phyloP scores from a whole-genome alignment of 148 eudicot species.

The Rheum nobile region DNA sequence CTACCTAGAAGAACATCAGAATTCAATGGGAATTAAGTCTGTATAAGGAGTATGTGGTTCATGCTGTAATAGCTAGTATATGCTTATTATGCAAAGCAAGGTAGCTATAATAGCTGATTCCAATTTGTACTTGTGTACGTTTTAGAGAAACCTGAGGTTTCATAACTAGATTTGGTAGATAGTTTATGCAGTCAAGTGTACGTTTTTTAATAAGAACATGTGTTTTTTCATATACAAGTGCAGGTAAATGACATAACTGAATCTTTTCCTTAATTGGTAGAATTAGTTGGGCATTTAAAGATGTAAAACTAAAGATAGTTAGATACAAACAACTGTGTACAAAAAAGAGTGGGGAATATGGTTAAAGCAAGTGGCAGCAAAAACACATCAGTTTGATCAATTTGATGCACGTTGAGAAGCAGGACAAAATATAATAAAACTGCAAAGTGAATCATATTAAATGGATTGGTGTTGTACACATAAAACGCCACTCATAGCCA shows the following conservation, averaged over 20 bases:
- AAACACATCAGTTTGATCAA: background rate
- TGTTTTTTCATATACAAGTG: background rate
- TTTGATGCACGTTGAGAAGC: background rate
- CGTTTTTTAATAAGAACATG: no score
- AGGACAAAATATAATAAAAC: background rate
- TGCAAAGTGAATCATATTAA: background rate
- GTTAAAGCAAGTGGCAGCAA: no score
- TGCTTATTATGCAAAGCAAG: background rate
- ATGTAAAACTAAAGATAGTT: no score
- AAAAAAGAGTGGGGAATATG: no score
- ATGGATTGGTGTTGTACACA: background rate
- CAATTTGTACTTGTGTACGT: background rate
- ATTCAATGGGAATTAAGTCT: background rate
- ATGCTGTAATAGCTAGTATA: background rate
- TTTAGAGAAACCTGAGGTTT: background rate
- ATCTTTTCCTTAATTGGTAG: no score
- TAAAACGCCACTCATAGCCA: background rate
- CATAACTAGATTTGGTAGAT: background rate
- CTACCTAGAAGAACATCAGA: background rate
- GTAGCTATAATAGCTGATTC: background rate
- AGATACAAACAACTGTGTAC: no score
- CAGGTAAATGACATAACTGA: no score
- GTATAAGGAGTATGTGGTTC: background rate
- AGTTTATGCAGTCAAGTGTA: background rate
- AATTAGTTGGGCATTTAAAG: no score